Base-by-base conservation (phyloP, 1,284 basidiomycete genomes). In the Ceratobasidium sp. region DNA sequence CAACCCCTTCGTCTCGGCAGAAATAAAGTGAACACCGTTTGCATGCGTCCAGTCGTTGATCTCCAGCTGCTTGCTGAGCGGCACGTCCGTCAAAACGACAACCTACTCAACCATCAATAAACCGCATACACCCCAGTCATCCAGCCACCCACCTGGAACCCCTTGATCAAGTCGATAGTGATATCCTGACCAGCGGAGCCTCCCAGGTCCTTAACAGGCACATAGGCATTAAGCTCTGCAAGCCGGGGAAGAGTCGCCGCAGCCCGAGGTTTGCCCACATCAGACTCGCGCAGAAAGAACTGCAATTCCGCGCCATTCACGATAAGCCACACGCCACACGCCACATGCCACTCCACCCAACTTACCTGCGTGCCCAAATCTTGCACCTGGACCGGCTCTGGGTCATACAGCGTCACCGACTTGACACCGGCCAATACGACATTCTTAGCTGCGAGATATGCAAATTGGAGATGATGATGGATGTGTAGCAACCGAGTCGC, bases 391-490 rank as follows among this genome's bases (percentile, higher is more conserved):
- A 97, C 93, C 7, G 90, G 93, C 76, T 95, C 91, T 8, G 97
- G 96, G 83, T 99, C 98, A 81, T 91, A 98, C 77, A 99, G 87
- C 19, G 96, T 98, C 56, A 99, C 97, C 27, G 94, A 96, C 85
- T 98, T 99, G 74, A 99, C 98, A 76, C 98, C 98, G 62, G 98
- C 98, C 62, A 99, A 87, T 62, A 91, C 92, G 72, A 98, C 87
- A 81, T 99, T 95, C 86, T 99, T 99, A 77, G 98, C 97, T 98
- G 79, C n/a, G n/a, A 29, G 31, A 66, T 56, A 65, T 53, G 74
- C 74, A 61, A 64, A n/a, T n/a, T 14, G 4, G 39, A 61, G 53
- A 54, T 9, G 9, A 27, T 27, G 8, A 53, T 27, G 4, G 7
- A 27, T 27, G 51, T 53, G 29, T 49, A 48, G 34, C 51, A 34